Percentiles rank a stretch among this genome's conserved stretches.
These are phyloP conservation scores for Fragaria nilgerrensis DNA, from an alignment of 306 rosid species.

Conservation along the genomic window DNA sequence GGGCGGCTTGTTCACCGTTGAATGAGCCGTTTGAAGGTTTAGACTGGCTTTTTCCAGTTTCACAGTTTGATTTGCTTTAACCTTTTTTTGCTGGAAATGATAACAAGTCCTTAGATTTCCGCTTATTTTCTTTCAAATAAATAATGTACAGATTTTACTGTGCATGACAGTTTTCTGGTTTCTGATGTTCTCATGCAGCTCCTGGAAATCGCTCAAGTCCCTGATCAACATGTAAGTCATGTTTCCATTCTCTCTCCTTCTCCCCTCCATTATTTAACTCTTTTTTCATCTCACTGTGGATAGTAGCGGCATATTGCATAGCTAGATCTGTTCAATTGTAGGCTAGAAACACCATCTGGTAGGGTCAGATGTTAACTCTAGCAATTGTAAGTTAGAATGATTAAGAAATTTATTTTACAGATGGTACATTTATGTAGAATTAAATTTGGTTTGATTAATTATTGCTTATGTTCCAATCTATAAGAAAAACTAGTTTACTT, in stretches of 20 bases:
- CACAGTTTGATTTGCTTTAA: neutral
- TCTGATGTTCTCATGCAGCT: slow-evolving; percentile 61
- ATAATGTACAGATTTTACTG: neutral
- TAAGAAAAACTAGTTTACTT: neutral
- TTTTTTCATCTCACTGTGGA: neutral
- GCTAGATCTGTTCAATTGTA: neutral
- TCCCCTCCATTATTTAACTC: neutral
- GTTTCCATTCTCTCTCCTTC: slow-evolving; percentile 17
- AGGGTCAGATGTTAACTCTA: neutral
- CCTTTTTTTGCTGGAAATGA: neutral
- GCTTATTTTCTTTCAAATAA: neutral
- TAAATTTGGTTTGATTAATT: neutral
- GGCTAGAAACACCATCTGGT: neutral
- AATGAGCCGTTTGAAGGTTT: neutral
- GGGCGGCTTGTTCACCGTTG: neutral
- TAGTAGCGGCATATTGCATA: neutral
- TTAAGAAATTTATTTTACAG: neutral
- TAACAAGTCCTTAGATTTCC: neutral
- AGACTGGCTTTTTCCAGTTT: neutral
- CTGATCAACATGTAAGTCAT: slow-evolving; percentile 83
- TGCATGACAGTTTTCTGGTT: slow-evolving; percentile 3
- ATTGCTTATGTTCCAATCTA: neutral
- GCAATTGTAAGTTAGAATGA: neutral
- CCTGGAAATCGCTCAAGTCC: slow-evolving; percentile 96
- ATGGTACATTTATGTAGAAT: neutral